phyloP scores from a whole-genome alignment of 2,329 filamentous ascomycete species.

The Bipolaris cookei region DNA sequence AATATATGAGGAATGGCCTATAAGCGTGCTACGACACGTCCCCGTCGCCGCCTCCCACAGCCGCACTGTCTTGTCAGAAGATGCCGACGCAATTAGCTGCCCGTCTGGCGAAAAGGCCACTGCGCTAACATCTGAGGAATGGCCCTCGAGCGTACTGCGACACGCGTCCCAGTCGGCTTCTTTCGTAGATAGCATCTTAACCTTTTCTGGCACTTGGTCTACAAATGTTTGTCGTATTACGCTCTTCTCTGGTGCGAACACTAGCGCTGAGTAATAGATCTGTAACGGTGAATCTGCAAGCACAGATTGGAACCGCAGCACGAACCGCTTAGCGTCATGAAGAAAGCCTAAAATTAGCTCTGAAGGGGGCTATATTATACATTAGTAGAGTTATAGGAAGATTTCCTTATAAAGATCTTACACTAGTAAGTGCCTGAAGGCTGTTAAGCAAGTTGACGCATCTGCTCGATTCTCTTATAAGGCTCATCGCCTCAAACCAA shows the following conservation, averaged over 20 bases:
- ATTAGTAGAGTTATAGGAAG: constrained; percentile 13
- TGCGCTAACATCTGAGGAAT: no score
- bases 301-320: constrained; percentile 28
- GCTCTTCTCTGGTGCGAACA: constrained; percentile 44
- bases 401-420: constrained; percentile 8
- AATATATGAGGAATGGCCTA: no score
- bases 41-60: no score
- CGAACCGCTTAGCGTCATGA: constrained; percentile 30
- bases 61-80: no score
- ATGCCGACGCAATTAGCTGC: no score
- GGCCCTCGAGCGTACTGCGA: background rate
- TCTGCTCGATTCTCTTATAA: constrained; percentile 35
- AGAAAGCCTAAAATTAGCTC: constrained; percentile 26
- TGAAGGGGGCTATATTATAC: constrained; percentile 14
- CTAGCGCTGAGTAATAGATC: constrained; percentile 46
- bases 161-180: constrained; percentile 20
- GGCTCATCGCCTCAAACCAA: constrained; percentile 55
- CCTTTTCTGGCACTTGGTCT: constrained; percentile 4
- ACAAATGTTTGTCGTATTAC: constrained; percentile 17
- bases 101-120: no score
- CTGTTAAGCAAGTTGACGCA: constrained; percentile 28
- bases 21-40: no score
- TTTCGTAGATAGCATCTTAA: constrained; percentile 11
- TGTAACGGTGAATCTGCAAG: constrained; percentile 47
- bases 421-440: constrained; percentile 15